Percentiles rank a stretch among this genome's conserved stretches.
These are phyloP conservation scores for Wickerhamiella dianesei DNA, from an alignment of 805 yeast species.

Conservation along the genomic window DNA sequence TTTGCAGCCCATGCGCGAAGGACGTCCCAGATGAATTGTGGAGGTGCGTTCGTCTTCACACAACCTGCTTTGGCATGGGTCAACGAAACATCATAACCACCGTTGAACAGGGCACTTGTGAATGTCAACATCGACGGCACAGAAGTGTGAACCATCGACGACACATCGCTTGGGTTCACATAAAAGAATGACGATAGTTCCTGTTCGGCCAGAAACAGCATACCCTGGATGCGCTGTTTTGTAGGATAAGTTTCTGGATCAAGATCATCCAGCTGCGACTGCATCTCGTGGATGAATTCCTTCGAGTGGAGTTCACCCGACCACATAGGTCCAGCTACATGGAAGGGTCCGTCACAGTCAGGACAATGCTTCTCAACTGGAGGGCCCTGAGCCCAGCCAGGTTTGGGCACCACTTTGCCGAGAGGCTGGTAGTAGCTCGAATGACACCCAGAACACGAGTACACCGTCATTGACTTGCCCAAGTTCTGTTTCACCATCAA, in stretches of 20 bases:
- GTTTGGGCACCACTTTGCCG: constrained; percentile 48
- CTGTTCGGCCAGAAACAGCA: constrained; percentile 69
- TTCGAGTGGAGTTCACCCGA: constrained; percentile 62
- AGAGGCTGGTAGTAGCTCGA: constrained; percentile 55
- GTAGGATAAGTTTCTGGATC: constrained; percentile 59
- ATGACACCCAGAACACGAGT: constrained; percentile 82
- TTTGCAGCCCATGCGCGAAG: constrained; percentile 46
- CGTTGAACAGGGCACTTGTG: constrained; percentile 68
- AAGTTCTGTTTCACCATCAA: constrained; percentile 67
- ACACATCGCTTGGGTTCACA: constrained; percentile 62
- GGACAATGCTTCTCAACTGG: constrained; percentile 48
- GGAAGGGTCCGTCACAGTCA: constrained; percentile 56
- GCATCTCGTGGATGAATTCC: constrained; percentile 50
- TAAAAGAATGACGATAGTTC: constrained; percentile 71
- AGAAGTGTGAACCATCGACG: constrained; percentile 65
- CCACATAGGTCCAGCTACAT: constrained; percentile 96
- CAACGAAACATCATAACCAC: constrained; percentile 69
- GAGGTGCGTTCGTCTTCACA: constrained; percentile 82
- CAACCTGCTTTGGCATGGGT: constrained; percentile 84
- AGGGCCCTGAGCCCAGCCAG: constrained; percentile 52
- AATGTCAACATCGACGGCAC: constrained; percentile 66
- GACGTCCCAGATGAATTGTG: constrained; percentile 62
- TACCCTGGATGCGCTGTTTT: constrained; percentile 72
- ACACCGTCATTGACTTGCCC: constrained; percentile 61
- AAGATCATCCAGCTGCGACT: constrained; percentile 39